Percentiles rank a stretch among this genome's conserved stretches.
Conservation (phyloP, 371 early-diverging fungal species). For the Apophysomyces trapeziformis region DNA sequence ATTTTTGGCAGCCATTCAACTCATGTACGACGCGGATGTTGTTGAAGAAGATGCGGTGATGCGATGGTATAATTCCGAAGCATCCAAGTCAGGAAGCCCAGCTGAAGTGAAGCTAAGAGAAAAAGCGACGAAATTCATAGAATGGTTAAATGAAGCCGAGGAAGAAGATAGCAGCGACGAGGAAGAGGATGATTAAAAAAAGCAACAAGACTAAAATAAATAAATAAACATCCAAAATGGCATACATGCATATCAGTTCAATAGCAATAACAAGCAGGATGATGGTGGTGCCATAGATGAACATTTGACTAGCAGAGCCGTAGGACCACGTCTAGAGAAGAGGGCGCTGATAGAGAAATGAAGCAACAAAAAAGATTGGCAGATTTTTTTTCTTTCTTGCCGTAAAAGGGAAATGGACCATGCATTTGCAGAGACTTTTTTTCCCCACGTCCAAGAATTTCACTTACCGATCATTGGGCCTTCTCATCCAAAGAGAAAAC, state of each 20-base stretch:
- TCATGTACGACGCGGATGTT: constrained; percentile 83
- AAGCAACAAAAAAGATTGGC: no score
- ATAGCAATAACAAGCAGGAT: no score
- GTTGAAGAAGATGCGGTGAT: constrained; percentile 85
- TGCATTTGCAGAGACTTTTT: no score
- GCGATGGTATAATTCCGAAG: constrained; percentile 69
- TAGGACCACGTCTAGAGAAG: no score
- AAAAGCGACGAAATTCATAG: constrained; percentile 61
- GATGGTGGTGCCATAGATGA: no score
- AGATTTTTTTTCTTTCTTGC: no score
- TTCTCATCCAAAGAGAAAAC: no score
- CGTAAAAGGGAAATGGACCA: no score
- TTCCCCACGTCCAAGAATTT: no score
- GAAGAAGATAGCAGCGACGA: constrained; percentile 56
- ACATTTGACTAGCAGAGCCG: no score
- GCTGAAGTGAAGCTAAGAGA: constrained; percentile 47
- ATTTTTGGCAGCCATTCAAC: constrained; percentile 65
- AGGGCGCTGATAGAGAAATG: no score
- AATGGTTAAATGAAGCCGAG: constrained; percentile 73
- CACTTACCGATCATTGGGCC: no score
- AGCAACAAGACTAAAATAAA: neutral
- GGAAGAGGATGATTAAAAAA: neutral
- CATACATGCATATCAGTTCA: neutral
- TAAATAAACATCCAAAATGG: neutral
- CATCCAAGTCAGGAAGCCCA: constrained; percentile 30